A percentile compares a stretch with the other conserved stretches of the same genome.
Conservation (phyloP, 2,329 filamentous ascomycete species). For the Metarhizium humberi region DNA sequence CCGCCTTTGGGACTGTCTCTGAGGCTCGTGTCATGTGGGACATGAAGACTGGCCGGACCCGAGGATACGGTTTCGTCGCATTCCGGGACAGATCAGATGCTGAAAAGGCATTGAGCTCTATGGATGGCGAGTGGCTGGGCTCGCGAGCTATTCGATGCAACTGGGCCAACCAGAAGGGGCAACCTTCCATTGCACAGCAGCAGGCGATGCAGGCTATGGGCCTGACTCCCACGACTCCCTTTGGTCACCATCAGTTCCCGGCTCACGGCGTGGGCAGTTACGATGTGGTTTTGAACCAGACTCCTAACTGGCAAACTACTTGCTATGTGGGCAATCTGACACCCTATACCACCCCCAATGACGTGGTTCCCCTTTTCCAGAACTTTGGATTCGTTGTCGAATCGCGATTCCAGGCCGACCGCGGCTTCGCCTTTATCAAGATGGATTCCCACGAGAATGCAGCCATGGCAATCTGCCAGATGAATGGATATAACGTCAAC, state of each 20-base stretch:
- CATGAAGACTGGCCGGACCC: slow-evolving; percentile 98
- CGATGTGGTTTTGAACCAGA: slow-evolving; percentile 93
- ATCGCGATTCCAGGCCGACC: slow-evolving; percentile 94
- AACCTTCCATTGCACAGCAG: slow-evolving; percentile 96
- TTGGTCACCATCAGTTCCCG: slow-evolving; percentile 95
- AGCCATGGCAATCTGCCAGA: slow-evolving; percentile 94
- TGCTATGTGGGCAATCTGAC: slow-evolving; percentile 97
- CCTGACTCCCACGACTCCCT: slow-evolving; percentile 94
- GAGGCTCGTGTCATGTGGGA: slow-evolving; percentile 99
- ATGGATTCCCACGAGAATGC: slow-evolving; percentile 98
- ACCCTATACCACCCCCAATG: slow-evolving; percentile 92
- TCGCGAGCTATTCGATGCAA: slow-evolving; percentile 98
- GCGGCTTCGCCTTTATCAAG: slow-evolving; percentile 97
- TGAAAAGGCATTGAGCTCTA: slow-evolving; percentile 90
- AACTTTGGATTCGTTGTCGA: slow-evolving; percentile 98
- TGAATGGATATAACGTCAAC: slow-evolving; percentile 97
- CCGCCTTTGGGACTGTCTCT: slow-evolving; percentile 88
- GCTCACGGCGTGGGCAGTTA: slow-evolving; percentile 95
- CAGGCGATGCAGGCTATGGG: slow-evolving; percentile 96
- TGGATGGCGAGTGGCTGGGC: slow-evolving; percentile 98
- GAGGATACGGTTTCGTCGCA: slow-evolving; percentile 95
- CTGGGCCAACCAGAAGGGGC: slow-evolving; percentile 99
- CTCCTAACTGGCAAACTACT: slow-evolving; percentile 95
- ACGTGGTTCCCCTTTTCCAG: slow-evolving; percentile 95
- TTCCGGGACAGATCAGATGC: slow-evolving; percentile 91